A percentile compares a stretch with the other conserved stretches of the same genome.
Conservation (phyloP, 1,139 yeast species). For the Nakaseomyces delphensis region DNA sequence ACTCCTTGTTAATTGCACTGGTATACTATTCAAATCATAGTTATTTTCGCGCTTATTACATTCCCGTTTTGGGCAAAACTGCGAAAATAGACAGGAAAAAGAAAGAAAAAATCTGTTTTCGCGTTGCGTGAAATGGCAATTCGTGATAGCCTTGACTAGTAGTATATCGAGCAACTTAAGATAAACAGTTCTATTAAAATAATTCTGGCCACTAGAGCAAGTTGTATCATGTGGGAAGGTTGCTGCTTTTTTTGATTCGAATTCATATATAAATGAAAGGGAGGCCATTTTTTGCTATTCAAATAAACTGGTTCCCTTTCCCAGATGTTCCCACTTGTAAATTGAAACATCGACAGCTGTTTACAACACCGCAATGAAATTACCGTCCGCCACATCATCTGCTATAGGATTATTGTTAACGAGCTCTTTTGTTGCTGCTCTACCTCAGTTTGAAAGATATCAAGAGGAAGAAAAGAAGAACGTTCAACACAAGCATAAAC, state of each 20-base stretch:
- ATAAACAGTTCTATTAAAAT: too few species aligned
- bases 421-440: constrained; percentile 16
- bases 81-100: not conserved
- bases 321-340: too few species aligned
- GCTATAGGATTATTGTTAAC: constrained; percentile 7
- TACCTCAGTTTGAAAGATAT: constrained; percentile 22
- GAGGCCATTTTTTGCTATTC: too few species aligned
- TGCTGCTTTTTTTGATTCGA: too few species aligned
- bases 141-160: not conserved
- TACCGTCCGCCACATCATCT: constrained; percentile 3
- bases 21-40: not conserved
- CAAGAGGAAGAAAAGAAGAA: constrained; percentile 17
- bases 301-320: too few species aligned
- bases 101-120: not conserved
- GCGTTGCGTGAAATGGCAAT: constrained; percentile 1
- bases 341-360: too few species aligned
- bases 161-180: too few species aligned
- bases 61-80: not conserved
- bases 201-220: too few species aligned
- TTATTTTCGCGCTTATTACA: constrained; percentile 3
- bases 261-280: too few species aligned
- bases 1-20: too few species aligned
- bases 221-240: too few species aligned
- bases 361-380: not conserved
- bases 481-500: constrained; percentile 41